Conservation (phyloP, 345 rosid genomes). For the Hypericum perforatum region DNA sequence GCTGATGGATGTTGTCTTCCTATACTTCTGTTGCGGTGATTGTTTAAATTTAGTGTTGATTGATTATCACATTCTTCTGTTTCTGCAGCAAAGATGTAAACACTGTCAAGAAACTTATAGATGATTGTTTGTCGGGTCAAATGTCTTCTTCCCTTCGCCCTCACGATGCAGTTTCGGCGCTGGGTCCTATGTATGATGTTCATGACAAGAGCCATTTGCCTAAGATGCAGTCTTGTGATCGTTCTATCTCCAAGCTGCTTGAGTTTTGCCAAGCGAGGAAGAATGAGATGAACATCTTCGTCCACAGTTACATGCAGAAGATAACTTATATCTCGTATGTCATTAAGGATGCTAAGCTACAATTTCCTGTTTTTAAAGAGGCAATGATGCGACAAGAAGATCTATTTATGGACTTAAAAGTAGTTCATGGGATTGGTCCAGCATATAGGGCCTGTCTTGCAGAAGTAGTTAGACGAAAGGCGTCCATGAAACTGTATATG, state of each 20-base stretch:
- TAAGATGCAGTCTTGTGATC: conserved; percentile 59
- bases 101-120: conserved; percentile 89
- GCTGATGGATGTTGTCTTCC: conserved; percentile 5
- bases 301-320: conserved; percentile 80
- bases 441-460: conserved; percentile 98
- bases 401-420: conserved; percentile 56
- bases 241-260: conserved; percentile 51
- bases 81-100: conserved; percentile 86
- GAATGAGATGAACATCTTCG: conserved; percentile 79
- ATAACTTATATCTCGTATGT: conserved; percentile 49
- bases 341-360: conserved; percentile 82
- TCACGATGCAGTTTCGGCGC: conserved; percentile 97
- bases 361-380: conserved; percentile 92
- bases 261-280: conserved; percentile 65
- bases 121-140: conserved; percentile 77
- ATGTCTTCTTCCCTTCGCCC: conserved; percentile 88
- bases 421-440: conserved; percentile 71
- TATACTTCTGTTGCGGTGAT: not conserved
- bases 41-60: conserved; percentile 9
- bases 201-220: conserved; percentile 92
- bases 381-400: conserved; percentile 81
- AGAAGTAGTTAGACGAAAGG: conserved; percentile 81
- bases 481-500: conserved; percentile 94
- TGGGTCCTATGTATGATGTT: conserved; percentile 97
- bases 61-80: conserved; percentile 17